phyloP scores from a whole-genome alignment of 495 filamentous ascomycete genomes.

The Talaromyces nanjingensis region DNA sequence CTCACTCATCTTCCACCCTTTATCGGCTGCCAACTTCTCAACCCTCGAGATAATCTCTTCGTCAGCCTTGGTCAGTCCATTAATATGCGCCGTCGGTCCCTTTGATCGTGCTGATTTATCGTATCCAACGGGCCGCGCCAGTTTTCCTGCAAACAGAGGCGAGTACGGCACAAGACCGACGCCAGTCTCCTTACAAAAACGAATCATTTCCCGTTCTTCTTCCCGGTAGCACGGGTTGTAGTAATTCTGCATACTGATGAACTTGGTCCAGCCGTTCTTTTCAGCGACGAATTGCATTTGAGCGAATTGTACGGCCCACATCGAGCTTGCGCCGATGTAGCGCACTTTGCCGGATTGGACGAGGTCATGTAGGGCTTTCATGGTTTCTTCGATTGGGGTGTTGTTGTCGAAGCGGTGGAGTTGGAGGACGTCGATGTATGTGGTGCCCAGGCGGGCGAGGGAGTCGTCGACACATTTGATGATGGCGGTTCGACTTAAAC shows the following conservation, averaged over 20 bases:
- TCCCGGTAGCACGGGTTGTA: slow-evolving; percentile 63
- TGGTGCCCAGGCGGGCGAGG: slow-evolving; percentile 48
- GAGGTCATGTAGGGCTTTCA: slow-evolving; percentile 65
- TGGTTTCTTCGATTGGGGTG: slow-evolving; percentile 59
- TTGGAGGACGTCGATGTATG: slow-evolving; percentile 54
- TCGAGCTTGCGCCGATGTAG: slow-evolving; percentile 57
- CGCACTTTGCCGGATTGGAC: slow-evolving; percentile 57
- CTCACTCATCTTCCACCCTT: slow-evolving; percentile 44
- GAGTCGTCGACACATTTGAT: slow-evolving; percentile 55
- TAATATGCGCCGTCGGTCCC: not conserved
- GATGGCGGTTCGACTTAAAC: slow-evolving; percentile 49
- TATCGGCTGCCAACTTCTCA: slow-evolving; percentile 47
- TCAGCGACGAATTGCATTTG: slow-evolving; percentile 29
- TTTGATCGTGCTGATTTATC: not conserved
- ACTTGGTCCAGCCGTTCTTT: slow-evolving; percentile 56
- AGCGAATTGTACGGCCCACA: slow-evolving; percentile 16
- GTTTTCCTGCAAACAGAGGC: slow-evolving; percentile 1
- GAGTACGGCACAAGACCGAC: slow-evolving; percentile 5
- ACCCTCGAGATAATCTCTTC: slow-evolving; percentile 42
- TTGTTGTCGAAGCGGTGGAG: slow-evolving; percentile 40
- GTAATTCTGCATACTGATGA: slow-evolving; percentile 61
- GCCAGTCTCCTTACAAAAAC: slow-evolving; percentile 7
- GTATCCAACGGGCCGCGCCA: not conserved
- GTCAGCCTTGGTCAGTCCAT: slow-evolving; percentile 14
- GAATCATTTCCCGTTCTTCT: slow-evolving; percentile 65